Conservation (phyloP, 176 grass and related monocot genomes). For the Rhynchospora pubera region DNA sequence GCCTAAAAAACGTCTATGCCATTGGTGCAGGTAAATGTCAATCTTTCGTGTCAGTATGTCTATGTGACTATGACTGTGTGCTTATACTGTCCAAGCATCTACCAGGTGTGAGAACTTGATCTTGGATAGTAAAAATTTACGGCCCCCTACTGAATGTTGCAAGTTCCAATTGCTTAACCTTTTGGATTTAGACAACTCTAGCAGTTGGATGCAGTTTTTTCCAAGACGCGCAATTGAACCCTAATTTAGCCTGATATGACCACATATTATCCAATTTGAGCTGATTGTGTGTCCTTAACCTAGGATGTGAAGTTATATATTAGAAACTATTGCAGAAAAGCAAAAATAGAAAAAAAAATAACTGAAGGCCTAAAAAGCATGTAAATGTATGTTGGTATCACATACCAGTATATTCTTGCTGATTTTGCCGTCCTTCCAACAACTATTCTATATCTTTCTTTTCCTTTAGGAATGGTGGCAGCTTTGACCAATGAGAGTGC, state of each 20-base stretch:
- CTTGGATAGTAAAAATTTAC: background rate
- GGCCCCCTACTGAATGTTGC: background rate
- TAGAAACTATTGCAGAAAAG: background rate
- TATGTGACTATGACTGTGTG: background rate
- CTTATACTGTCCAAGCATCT: background rate
- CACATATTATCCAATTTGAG: background rate
- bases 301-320: background rate
- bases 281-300: background rate
- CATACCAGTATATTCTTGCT: background rate
- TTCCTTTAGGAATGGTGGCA: slow-evolving; percentile 89
- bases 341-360: background rate
- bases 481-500: slow-evolving; percentile 98
- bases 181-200: background rate
- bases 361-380: background rate
- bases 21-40: slow-evolving; percentile 76
- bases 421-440: background rate
- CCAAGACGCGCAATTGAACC: background rate
- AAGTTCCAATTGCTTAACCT: background rate
- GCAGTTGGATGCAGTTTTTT: background rate
- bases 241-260: background rate
- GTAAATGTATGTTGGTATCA: background rate
- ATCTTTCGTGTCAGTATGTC: background rate
- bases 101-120: background rate
- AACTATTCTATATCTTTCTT: background rate
- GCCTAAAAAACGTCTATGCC: slow-evolving; percentile 94